These are phyloP conservation scores for Chalciporus sp. DNA, from an alignment of 1,284 basidiomycete species.

Conservation along the genomic window DNA sequence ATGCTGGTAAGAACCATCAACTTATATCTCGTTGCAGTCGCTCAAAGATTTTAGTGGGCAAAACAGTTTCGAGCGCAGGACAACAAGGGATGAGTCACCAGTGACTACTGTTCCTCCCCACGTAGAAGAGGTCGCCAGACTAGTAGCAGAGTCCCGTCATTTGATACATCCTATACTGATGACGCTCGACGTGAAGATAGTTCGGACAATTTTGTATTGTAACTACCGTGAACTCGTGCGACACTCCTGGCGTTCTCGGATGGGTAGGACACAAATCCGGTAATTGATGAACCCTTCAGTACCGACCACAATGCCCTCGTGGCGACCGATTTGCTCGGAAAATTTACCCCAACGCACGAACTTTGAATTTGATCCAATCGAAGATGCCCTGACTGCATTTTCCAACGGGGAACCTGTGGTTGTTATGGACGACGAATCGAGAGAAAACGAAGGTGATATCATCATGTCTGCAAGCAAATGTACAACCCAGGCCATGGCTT, in stretches of 20 bases:
- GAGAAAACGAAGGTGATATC: conserved; percentile 95
- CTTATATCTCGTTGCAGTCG: not conserved
- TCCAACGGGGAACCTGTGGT: conserved; percentile 86
- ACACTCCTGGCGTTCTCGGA: no score
- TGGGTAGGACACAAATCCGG: not conserved
- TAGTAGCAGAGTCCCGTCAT: no score
- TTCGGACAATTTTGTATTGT: no score
- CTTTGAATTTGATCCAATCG: conserved; percentile 70
- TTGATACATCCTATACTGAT: no score
- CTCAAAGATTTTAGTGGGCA: conserved; percentile 44
- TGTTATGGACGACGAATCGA: conserved; percentile 92
- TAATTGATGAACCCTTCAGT: not conserved
- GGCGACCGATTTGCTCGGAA: conserved; percentile 20
- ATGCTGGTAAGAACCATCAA: conserved; percentile 51
- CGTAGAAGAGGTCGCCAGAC: no score
- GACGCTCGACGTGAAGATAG: no score
- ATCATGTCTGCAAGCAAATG: conserved; percentile 82
- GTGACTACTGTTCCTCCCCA: no score
- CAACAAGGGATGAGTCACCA: conserved; percentile 20
- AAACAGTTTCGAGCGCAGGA: conserved; percentile 47
- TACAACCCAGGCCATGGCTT: conserved; percentile 97
- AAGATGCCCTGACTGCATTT: conserved; percentile 82
- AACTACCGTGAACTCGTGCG: no score
- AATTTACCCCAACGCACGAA: conserved; percentile 27
- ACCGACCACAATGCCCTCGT: conserved; percentile 9